Evolutionary conservation across 331 rosid species (phyloP), one percentile per base, ranked within the genome.

Genomic region (Pyracantha coccinea): DNA sequence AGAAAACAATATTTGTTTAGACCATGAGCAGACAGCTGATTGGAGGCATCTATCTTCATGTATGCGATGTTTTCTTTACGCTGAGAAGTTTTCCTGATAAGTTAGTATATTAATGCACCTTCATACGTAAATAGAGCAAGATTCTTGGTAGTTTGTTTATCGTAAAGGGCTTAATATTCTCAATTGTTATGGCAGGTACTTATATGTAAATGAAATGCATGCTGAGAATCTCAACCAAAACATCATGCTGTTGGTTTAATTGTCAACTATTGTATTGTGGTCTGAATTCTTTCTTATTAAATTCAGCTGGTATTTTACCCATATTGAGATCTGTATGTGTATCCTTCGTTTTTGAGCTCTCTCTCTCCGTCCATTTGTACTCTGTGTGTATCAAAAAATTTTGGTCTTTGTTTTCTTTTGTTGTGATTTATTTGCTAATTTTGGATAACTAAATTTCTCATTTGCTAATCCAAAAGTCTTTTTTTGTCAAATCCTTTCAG

Each of bases 301-400:
- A 69, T 74, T 74, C 83, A 93, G 88, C 83, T 87, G 68, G 75
- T 77, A 47, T 87, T 91, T 8, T 88, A 89, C 75, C 97, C 91
- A 17, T 84, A 89, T 28, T 93, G 83, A 61, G 93, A 90, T 63
- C 23, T 63, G 5, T 63, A 16, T 17, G 44, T 63, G 44, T 31
- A 17, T 63, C 3, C 16, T 29, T 63, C 0, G 1, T 19, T 63
- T 16, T 6, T 31, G 23, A 63, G 33, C 4, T 31, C n/a, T 8
- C 4, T 62, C 44, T 38, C 45, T 38, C 14, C 14, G 13, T 38
- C 14, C 14, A 38, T 2, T 38, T 38, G 45, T 38, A 38, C 45
- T 38, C 45, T 38, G 45, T 10, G 44, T 35, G 45, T 38, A 38
- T 38, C 13, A 38, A 38, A 38, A 38, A 38, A 10, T 0, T 9